Base-by-base conservation (phyloP, 164 flowering plant species). In the Stephania yunnanensis region DNA sequence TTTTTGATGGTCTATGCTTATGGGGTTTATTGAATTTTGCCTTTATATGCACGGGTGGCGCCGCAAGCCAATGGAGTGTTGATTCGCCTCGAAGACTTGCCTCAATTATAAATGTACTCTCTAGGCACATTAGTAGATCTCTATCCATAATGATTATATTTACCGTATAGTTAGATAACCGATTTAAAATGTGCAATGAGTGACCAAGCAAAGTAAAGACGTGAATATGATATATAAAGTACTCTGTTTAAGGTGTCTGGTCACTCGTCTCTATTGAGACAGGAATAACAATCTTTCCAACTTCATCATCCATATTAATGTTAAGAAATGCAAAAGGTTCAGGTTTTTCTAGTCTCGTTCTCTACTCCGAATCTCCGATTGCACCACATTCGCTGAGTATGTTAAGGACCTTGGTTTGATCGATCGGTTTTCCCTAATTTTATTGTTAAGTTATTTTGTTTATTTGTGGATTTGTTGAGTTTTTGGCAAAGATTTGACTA, bases 281-380 rank as follows among this genome's bases (percentile, higher is more conserved):
- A n/a, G n/a, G n/a, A n/a, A n/a, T n/a, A n/a, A n/a, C n/a, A n/a
- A n/a, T n/a, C n/a, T n/a, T n/a, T n/a, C n/a, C n/a, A 86, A n/a
- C n/a, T n/a, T n/a, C n/a, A n/a, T n/a, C n/a, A n/a, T n/a, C 77
- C 81, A 89, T 52, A 78, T 91, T 71, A 90, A 91, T 82, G 66
- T 91, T 8, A 87, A 84, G 71, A 88, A 90, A 65, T 94, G 98
- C 70, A 96, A 94, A 80, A 78, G 83, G 78, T 84, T 94, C 61
- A 96, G 98, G 67, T n/a, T 94, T 94, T 74, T 86, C 91, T 0
- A 97, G 97, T 67, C 93, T 94, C 29, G 94, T 95, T 65, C 92
- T 93, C 25, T 93, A 97, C 82, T 93, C 98, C 72, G n/a, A n/a
- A n/a, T n/a, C n/a, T n/a, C n/a, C n/a, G 98, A 93, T 72, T 93